Base-by-base conservation (phyloP, 768 basidiomycete genomes). In the Sarcodon aspratus region DNA sequence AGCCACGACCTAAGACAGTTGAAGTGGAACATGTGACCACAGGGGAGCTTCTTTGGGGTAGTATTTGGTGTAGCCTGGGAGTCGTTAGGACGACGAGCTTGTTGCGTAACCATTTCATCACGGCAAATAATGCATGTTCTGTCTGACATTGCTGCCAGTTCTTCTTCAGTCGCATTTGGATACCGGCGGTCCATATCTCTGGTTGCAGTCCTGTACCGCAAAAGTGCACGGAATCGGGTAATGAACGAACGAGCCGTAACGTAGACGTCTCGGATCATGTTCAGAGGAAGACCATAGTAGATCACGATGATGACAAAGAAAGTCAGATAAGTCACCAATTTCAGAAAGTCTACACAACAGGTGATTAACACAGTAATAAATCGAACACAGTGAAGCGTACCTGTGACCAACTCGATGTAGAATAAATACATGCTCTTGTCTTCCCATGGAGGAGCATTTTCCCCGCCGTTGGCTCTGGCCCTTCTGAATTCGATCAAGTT, bases 1-100 rank as follows among this genome's bases (percentile, higher is more conserved):
- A 99, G 75, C 96, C 96, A 99, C 17, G 91, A 94, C 36, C 92
- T 77, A 53, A 99, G 75, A 65, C 96, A 99, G 59, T 97, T 82
- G 63, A 97, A 95, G 66, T 99, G 96, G 70, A 99, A 99, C 38
- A 96, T 82, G 63, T 99, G 96, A 1, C 94, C 94, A 66, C 96
- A 99, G 8, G 86, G 90, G 18, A 99, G 71, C 61, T 91, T 94
- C 70, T 99, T 99, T 2, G 95, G 94, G 11, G 93, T 94, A 48
- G 89, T 90, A 59, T 97, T 97, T 8, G 90, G 88, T 9, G 88
- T 89, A 54, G 89, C 82, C 44, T 56, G 54, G 2, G 33, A 51
- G 48, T 52, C 44, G 42, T 21, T 42, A 45, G 44, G 50, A 32
- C 46, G 57, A 38, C 53, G 59, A 43, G 56, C 52, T 48, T 55